These are phyloP conservation scores for Corymbia maculata DNA, from an alignment of 345 rosid species.

Conservation along the genomic window DNA sequence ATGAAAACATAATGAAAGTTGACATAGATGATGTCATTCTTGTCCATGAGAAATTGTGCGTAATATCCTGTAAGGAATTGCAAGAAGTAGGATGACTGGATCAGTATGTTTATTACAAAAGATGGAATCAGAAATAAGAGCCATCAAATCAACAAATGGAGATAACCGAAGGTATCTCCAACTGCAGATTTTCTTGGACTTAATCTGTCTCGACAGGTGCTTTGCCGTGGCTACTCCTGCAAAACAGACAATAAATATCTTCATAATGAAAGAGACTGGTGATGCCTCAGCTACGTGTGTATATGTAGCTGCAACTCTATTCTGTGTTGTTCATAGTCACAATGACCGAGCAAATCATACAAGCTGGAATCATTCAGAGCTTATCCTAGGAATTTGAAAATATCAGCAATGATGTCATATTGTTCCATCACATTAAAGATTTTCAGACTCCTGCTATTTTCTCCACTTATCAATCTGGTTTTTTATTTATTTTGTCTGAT, in stretches of 20 bases:
- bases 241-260: background rate
- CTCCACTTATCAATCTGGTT: background rate
- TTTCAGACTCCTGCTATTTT: background rate
- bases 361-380: background rate
- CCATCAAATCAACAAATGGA: background rate
- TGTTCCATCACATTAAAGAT: background rate
- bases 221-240: background rate
- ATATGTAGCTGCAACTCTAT: background rate
- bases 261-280: background rate
- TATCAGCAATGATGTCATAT: background rate
- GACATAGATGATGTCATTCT: background rate
- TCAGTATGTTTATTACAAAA: background rate
- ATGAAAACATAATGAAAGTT: background rate
- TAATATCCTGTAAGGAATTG: background rate
- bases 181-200: background rate
- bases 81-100: background rate
- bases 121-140: background rate
- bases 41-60: background rate
- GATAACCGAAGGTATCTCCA: background rate
- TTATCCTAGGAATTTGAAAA: background rate
- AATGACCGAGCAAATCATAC: background rate
- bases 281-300: background rate
- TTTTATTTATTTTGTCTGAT: background rate
- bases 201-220: background rate
- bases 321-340: background rate